Evolutionary conservation across 176 grass and related monocot species (phyloP).

Genomic region (Lolium rigidum): DNA sequence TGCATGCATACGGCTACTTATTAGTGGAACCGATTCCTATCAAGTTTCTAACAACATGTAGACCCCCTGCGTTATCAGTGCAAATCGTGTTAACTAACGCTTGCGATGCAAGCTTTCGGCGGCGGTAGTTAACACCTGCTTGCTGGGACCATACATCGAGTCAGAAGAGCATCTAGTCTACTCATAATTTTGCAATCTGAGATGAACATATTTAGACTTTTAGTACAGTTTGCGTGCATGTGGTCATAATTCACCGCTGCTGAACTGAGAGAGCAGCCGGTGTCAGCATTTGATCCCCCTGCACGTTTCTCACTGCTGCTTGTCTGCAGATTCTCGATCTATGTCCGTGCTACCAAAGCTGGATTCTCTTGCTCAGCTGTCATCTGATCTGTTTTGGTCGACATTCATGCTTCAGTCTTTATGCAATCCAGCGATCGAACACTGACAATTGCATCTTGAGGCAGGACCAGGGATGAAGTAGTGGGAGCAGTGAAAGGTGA

Average conservation of each 20-base stretch:
- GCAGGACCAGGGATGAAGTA: not conserved
- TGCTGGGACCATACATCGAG: not conserved
- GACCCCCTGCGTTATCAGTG: not conserved
- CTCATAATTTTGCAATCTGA: not conserved
- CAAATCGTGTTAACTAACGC: not conserved
- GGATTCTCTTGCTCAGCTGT: constrained; percentile 31
- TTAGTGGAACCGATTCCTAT: not conserved
- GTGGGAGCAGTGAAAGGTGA: constrained; percentile 1
- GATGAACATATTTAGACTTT: not conserved
- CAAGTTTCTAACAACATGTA: constrained; percentile 30
- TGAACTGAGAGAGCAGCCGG: not conserved
- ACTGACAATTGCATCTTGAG: not conserved
- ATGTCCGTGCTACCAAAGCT: not conserved
- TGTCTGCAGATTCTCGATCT: not conserved
- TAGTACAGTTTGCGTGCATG: not conserved
- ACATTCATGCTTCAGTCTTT: not conserved
- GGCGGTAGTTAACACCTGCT: not conserved
- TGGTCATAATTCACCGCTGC: not conserved
- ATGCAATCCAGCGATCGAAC: not conserved
- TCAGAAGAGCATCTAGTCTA: not conserved
- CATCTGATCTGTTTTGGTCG: not conserved
- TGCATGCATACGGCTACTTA: not conserved
- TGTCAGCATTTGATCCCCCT: not conserved
- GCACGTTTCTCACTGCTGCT: constrained; percentile 8
- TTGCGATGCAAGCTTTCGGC: constrained; percentile 45